Conservation (phyloP, 1,284 basidiomycete genomes). For the Leccinum pachyderme region DNA sequence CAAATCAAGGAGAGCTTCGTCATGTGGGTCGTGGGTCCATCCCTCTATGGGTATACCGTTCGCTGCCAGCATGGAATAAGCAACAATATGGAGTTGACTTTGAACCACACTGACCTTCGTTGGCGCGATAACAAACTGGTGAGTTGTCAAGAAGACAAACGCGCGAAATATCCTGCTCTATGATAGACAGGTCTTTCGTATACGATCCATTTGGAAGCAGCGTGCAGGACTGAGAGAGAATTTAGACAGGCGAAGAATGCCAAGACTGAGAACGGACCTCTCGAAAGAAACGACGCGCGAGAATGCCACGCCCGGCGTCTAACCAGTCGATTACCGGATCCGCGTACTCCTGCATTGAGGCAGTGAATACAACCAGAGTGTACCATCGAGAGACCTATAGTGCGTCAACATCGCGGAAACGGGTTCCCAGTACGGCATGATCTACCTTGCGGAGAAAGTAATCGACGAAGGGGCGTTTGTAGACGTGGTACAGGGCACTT, state of each 20-base stretch:
- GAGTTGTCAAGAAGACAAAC: constrained; percentile 98
- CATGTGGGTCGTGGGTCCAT: constrained; percentile 96
- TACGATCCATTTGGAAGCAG: constrained; percentile 91
- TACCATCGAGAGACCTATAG: constrained; percentile 95
- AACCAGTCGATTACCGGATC: constrained; percentile 99
- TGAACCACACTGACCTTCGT: constrained; percentile 70
- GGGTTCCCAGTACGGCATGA: background rate
- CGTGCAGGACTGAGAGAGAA: constrained; percentile 72
- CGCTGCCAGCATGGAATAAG: constrained; percentile 45
- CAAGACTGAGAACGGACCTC: constrained; percentile 58
- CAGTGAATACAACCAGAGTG: constrained; percentile 97
- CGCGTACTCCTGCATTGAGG: constrained; percentile 98
- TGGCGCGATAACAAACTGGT: constrained; percentile 88
- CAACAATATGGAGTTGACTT: constrained; percentile 3
- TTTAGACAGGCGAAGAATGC: background rate
- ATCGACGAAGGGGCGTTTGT: constrained; percentile 97
- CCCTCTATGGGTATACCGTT: constrained; percentile 99
- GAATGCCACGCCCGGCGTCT: constrained; percentile 90
- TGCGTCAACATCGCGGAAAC: constrained; percentile 9
- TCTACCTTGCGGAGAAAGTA: constrained; percentile 90
- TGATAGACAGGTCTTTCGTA: constrained; percentile 87
- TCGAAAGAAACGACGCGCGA: constrained; percentile 86
- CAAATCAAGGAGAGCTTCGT: constrained; percentile 94
- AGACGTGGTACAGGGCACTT: constrained; percentile 95
- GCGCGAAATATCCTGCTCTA: constrained; percentile 86